Percentiles rank a stretch among this genome's conserved stretches.
These are phyloP conservation scores for Lactifluus echinatus DNA, from an alignment of 768 basidiomycete species.

Conservation along the genomic window DNA sequence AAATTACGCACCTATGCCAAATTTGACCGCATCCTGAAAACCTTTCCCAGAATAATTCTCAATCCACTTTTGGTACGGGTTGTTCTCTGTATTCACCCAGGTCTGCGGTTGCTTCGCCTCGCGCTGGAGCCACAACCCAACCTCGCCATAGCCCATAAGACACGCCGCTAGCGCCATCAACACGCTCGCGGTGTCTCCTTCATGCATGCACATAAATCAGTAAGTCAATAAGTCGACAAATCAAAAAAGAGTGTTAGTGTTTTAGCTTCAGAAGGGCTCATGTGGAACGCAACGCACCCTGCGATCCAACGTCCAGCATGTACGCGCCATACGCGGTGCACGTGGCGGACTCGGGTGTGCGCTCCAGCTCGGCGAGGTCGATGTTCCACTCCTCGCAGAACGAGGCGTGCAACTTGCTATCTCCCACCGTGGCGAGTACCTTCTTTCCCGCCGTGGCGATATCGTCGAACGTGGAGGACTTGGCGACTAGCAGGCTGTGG, in stretches of 20 bases:
- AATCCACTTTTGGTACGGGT: slow-evolving; percentile 71
- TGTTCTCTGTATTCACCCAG: slow-evolving; percentile 54
- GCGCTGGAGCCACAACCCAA: slow-evolving; percentile 73
- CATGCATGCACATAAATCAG: background rate
- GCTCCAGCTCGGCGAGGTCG: slow-evolving; percentile 46
- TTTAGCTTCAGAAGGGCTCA: too few relatives aligned
- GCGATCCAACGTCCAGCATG: slow-evolving; percentile 69
- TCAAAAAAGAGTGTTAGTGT: too few relatives aligned
- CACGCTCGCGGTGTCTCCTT: slow-evolving; percentile 50
- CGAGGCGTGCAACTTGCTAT: slow-evolving; percentile 60
- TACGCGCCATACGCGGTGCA: slow-evolving; percentile 86
- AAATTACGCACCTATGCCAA: slow-evolving; percentile 55
- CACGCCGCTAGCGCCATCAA: slow-evolving; percentile 82
- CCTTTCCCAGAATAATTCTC: slow-evolving; percentile 67
- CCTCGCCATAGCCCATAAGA: slow-evolving; percentile 86
- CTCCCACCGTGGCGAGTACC: slow-evolving; percentile 54
- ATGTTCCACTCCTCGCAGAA: slow-evolving; percentile 72
- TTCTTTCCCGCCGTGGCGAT: slow-evolving; percentile 58
- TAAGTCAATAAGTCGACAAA: too few relatives aligned
- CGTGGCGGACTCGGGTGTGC: slow-evolving; percentile 54
- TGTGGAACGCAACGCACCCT: slow-evolving; percentile 48
- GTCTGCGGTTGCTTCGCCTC: slow-evolving; percentile 38
- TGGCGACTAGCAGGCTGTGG: slow-evolving; percentile 64
- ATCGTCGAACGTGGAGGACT: slow-evolving; percentile 53
- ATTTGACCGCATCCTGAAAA: slow-evolving; percentile 65